Conservation (phyloP, 2,329 filamentous ascomycete genomes). For the Neofusicoccum laricinum region DNA sequence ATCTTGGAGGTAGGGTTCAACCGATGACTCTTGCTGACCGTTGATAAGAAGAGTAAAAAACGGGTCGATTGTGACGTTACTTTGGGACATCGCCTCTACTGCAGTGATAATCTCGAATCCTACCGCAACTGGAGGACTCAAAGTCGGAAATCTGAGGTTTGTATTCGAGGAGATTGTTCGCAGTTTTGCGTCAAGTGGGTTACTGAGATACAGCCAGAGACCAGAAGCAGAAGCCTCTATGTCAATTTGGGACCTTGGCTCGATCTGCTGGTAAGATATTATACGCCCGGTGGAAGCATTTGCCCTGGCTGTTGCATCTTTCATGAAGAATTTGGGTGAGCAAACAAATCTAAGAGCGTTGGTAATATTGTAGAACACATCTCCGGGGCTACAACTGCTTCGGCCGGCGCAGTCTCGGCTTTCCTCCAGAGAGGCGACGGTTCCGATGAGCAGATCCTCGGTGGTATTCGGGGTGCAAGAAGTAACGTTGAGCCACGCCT, state of each 20-base stretch:
- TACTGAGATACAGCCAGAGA: background rate
- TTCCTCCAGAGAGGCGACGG: background rate
- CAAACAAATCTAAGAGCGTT: background rate
- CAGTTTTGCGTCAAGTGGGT: background rate
- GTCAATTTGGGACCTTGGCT: background rate
- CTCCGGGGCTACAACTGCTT: background rate
- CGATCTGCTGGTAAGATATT: background rate
- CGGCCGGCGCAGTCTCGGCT: background rate
- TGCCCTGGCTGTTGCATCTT: background rate
- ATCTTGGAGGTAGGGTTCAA: background rate
- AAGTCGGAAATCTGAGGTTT: background rate
- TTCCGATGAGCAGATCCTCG: background rate
- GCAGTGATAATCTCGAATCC: background rate
- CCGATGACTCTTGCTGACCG: background rate
- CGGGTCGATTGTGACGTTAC: background rate
- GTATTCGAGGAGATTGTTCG: background rate
- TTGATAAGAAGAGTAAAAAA: background rate
- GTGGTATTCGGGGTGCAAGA: background rate
- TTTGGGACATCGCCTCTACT: background rate
- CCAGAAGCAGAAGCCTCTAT: background rate
- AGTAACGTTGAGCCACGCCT: background rate
- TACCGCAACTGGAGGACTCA: background rate
- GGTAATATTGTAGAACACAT: background rate
- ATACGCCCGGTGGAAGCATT: background rate
- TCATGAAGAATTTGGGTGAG: background rate